phyloP scores from a whole-genome alignment of 306 rosid genomes.

The Abrus precatorius region DNA sequence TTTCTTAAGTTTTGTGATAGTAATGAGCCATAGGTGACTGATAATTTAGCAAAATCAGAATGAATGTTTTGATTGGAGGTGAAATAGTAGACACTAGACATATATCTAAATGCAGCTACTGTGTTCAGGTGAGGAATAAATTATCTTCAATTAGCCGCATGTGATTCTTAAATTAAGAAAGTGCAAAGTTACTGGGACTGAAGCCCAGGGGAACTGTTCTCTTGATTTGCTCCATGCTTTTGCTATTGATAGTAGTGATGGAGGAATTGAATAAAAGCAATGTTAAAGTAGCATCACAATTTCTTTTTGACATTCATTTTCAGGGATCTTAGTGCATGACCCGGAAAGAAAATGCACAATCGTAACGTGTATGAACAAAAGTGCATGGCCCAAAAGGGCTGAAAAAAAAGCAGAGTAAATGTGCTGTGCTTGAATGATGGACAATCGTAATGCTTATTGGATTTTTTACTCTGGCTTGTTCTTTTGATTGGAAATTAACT shows the following conservation, averaged over 20 bases:
- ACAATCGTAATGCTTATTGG: neutral
- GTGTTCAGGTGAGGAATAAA: neutral
- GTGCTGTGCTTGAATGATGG: neutral
- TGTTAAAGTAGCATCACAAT: neutral
- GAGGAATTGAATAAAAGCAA: conserved; percentile 9
- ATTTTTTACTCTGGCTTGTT: neutral
- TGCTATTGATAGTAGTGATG: conserved; percentile 3
- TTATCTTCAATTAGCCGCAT: neutral
- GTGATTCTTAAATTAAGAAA: neutral
- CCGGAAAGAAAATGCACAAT: neutral
- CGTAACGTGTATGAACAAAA: neutral
- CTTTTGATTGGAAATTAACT: conserved; percentile 6
- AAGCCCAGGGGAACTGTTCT: neutral
- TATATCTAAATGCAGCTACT: neutral
- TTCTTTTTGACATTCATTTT: neutral
- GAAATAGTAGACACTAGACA: neutral
- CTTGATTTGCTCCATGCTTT: neutral
- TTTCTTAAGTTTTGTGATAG: neutral
- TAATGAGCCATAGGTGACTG: neutral
- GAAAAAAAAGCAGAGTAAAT: neutral
- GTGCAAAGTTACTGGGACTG: neutral
- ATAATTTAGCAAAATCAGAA: neutral
- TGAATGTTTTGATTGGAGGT: neutral
- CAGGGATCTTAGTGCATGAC: neutral
- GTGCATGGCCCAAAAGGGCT: neutral